These are phyloP conservation scores for Trichoderma koningiopsis DNA, from an alignment of 2,329 filamentous ascomycete genomes.

Conservation along the genomic window DNA sequence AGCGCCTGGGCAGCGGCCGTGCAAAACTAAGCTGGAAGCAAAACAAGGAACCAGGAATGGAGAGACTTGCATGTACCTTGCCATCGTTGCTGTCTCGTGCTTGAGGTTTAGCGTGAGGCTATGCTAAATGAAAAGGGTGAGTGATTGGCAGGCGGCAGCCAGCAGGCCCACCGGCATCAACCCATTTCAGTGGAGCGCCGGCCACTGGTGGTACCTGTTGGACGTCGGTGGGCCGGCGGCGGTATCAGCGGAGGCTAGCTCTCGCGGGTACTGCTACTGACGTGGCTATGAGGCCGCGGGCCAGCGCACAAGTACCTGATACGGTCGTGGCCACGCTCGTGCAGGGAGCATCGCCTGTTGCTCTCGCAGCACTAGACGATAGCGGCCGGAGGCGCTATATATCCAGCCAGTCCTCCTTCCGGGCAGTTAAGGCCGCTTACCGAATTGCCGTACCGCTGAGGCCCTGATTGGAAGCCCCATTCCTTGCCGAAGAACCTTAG, in stretches of 20 bases:
- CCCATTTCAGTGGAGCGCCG: slow-evolving; percentile 17
- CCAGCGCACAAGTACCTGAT: not conserved
- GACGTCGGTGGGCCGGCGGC: not conserved
- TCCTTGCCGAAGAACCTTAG: not conserved
- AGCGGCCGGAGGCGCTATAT: not conserved
- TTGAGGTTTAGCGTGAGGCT: slow-evolving; percentile 10
- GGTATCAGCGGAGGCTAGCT: not conserved
- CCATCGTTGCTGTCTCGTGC: not conserved
- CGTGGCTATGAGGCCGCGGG: not conserved
- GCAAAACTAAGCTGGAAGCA: not conserved
- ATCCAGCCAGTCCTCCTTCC: not conserved
- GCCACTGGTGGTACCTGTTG: not conserved
- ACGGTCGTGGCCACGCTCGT: not conserved
- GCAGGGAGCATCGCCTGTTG: not conserved
- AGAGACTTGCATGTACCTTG: not conserved
- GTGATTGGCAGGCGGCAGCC: slow-evolving; percentile 14
- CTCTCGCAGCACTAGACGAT: slow-evolving; percentile 1
- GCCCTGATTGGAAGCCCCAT: not conserved
- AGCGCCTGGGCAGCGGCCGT: not conserved
- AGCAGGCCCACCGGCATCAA: slow-evolving; percentile 14
- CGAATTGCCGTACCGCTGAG: not conserved
- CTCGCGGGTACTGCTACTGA: not conserved
- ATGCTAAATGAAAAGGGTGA: slow-evolving; percentile 18
- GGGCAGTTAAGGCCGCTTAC: not conserved
- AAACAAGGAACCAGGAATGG: slow-evolving; percentile 1